phyloP scores from a whole-genome alignment of 2,329 filamentous ascomycete genomes.

The Monosporascus sp. region DNA sequence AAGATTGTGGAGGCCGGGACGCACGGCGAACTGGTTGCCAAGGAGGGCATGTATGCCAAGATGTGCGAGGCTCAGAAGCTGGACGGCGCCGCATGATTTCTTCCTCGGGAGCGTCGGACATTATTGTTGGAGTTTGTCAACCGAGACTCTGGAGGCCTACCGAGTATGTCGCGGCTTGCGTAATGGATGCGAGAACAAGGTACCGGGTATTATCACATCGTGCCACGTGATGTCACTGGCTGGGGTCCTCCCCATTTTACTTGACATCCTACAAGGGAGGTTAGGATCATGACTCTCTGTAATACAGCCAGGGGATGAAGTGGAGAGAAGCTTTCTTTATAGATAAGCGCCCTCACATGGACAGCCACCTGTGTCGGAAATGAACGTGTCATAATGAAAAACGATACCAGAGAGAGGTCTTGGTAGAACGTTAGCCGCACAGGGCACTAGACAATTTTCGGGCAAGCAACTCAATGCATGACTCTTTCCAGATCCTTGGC shows the following conservation, averaged over 20 bases:
- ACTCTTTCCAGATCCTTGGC: slow-evolving; percentile 60
- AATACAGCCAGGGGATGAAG: too few relatives aligned
- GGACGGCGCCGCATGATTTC: background rate
- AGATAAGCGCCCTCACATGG: slow-evolving; percentile 59
- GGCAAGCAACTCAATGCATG: slow-evolving; percentile 52
- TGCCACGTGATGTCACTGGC: too few relatives aligned
- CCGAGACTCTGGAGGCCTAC: too few relatives aligned
- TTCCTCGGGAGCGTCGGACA: too few relatives aligned
- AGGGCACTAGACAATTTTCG: slow-evolving; percentile 51
- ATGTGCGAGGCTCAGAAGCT: slow-evolving; percentile 32
- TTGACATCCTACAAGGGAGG: too few relatives aligned
- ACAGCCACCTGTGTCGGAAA: slow-evolving; percentile 39
- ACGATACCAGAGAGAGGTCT: slow-evolving; percentile 54
- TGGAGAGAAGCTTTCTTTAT: too few relatives aligned
- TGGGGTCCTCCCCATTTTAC: too few relatives aligned
- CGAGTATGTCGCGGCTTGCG: too few relatives aligned
- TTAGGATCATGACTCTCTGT: too few relatives aligned
- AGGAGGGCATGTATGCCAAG: slow-evolving; percentile 51
- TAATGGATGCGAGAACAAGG: too few relatives aligned
- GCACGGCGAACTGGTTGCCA: slow-evolving; percentile 48
- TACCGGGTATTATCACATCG: too few relatives aligned
- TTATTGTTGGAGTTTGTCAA: too few relatives aligned
- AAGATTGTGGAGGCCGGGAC: slow-evolving; percentile 49
- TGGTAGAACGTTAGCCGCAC: slow-evolving; percentile 38
- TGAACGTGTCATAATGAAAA: slow-evolving; percentile 59